Base-by-base conservation (phyloP, 139 green algal species). In the Diplosphaera chodatii region DNA sequence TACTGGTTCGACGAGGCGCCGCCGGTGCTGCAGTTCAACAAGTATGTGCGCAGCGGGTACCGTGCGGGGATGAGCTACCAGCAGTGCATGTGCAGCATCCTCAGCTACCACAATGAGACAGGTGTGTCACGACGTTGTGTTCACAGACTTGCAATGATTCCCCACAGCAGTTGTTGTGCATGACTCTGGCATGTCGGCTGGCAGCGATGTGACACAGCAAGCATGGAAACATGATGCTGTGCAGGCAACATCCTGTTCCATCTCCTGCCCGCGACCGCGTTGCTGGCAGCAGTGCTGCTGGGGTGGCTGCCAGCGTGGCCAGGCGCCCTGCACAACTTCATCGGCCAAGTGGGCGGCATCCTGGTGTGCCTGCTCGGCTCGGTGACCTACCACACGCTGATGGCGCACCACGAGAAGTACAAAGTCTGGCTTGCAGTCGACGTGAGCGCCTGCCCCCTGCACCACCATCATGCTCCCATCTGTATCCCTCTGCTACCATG, bases 21-120 rank as follows among this genome's bases (percentile, higher is more conserved):
- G 27, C 29, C 64, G 10, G 71, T 80, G 32, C 69, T 88, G 64
- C 80, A 80, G 8, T 88, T 77, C 68, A 88, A 88, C 64, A 67
- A 62, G 21, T 78, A 72, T 40, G 80, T 88, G 29, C 73, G 71
- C 31, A 77, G 32, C 30, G 78, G 78, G 4, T 86, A 88, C 72
- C 48, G 83, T 1, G 72, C 67, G 66, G 77, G 78, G 10, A 63
- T 76, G 16, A 70, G 34, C 3, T 78, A 77, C 30, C 13, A 18
- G 5, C 64, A 83, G 29, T 86, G 80, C 64, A 21, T 77, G 3
- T 63, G 68, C 32, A 80, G 65, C 68, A n/a, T 84, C n/a, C 59
- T 82, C 31, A 33, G 66, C 18, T 73, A 63, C 55, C 79, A 84
- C 63, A 84, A 84, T 41, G 79, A 84, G 67, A 84, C 72, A 62